A percentile compares a stretch with the other conserved stretches of the same genome.
phyloP scores from a whole-genome alignment of 306 rosid species.

The Vigna nakashimae region DNA sequence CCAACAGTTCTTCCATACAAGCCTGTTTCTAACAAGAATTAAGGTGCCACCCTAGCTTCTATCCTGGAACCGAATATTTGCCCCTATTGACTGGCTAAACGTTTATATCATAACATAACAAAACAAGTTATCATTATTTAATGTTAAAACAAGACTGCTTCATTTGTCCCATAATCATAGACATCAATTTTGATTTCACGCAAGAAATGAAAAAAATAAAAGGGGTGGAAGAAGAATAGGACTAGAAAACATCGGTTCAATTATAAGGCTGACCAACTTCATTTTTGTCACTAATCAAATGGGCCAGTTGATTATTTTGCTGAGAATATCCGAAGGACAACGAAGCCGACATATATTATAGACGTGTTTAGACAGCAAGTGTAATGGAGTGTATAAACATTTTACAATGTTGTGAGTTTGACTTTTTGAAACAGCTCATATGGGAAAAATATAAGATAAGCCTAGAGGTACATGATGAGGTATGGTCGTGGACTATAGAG shows the following conservation, averaged over 20 bases:
- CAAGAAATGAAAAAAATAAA: conserved; percentile 17
- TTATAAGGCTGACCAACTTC: conserved; percentile 52
- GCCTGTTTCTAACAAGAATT: conserved; percentile 35
- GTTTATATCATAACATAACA: conserved; percentile 30
- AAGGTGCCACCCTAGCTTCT: conserved; percentile 38
- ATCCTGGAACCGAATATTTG: conserved; percentile 50
- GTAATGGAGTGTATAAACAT: conserved; percentile 42
- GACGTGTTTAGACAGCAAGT: conserved; percentile 46
- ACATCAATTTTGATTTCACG: conserved; percentile 46
- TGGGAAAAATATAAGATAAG: conserved; percentile 58
- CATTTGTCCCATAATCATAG: conserved; percentile 45
- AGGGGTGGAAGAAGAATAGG: background rate
- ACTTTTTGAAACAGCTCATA: conserved; percentile 78
- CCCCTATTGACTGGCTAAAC: conserved; percentile 1
- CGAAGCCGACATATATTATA: conserved; percentile 65
- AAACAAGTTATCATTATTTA: conserved; percentile 25
- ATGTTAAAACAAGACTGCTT: conserved; percentile 38
- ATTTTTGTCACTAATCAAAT: conserved; percentile 42
- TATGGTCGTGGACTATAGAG: conserved; percentile 51
- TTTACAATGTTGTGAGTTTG: conserved; percentile 55
- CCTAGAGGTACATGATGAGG: conserved; percentile 60
- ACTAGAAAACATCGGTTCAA: conserved; percentile 45
- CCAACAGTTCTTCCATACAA: background rate
- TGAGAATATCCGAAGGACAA: conserved; percentile 56
- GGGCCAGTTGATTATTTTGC: conserved; percentile 39